Conservation (phyloP, 331 rosid species). For the Phaseolus coccineus region DNA sequence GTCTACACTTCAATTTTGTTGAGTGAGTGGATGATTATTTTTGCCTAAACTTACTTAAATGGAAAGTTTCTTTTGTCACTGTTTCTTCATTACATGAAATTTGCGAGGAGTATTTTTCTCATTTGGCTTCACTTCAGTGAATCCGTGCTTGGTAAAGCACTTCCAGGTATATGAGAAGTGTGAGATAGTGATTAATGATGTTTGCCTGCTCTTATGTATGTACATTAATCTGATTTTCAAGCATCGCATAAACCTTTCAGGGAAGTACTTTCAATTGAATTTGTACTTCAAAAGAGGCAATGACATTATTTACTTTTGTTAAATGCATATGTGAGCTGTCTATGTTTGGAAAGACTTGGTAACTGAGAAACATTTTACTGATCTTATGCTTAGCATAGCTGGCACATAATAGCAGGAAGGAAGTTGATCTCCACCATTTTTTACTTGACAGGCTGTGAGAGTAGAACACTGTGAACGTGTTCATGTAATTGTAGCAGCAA, state of each 20-base stretch:
- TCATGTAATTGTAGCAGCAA: constrained; percentile 92
- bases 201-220: not conserved
- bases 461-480: constrained; percentile 98
- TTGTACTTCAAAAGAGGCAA: not conserved
- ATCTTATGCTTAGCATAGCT: constrained; percentile 25
- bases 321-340: not conserved
- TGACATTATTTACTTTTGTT: not conserved
- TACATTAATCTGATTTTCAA: constrained; percentile 7
- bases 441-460: constrained; percentile 81
- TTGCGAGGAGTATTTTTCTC: constrained; percentile 1
- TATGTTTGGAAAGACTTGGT: constrained; percentile 30
- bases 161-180: constrained; percentile 26
- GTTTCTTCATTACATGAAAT: not conserved
- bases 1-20: not conserved
- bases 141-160: constrained; percentile 19
- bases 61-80: not conserved
- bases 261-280: not conserved
- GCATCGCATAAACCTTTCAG: constrained; percentile 16
- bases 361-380: constrained; percentile 29
- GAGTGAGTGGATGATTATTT: not conserved
- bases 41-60: not conserved
- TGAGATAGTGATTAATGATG: not conserved
- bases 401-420: constrained; percentile 16
- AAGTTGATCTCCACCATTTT: constrained; percentile 34
- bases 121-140: constrained; percentile 6